phyloP scores from a whole-genome alignment of 768 basidiomycete genomes.

The Melanogaster broomeanus region DNA sequence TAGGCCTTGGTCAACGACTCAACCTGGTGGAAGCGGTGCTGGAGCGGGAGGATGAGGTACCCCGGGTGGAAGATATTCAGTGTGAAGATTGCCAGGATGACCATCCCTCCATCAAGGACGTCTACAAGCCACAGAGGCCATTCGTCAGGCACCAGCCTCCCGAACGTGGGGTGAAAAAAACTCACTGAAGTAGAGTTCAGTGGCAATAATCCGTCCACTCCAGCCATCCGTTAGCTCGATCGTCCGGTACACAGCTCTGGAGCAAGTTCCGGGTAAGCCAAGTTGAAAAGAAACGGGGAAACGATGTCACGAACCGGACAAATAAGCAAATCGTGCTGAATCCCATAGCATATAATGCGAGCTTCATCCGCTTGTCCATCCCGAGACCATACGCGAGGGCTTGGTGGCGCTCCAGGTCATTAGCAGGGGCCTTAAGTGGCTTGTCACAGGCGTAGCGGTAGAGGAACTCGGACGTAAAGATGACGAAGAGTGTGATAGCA shows the following conservation, averaged over 20 bases:
- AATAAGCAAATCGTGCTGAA: slow-evolving; percentile 46
- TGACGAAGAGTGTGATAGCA: slow-evolving; percentile 43
- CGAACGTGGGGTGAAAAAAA: background rate
- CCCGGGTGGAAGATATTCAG: slow-evolving; percentile 51
- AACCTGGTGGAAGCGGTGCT: background rate
- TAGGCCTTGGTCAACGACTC: background rate
- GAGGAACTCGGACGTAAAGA: slow-evolving; percentile 47
- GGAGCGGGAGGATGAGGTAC: slow-evolving; percentile 18
- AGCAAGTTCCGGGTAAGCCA: background rate
- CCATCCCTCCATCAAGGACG: slow-evolving; percentile 51
- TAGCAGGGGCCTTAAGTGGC: slow-evolving; percentile 29
- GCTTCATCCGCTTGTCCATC: slow-evolving; percentile 23
- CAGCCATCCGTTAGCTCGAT: slow-evolving; percentile 31
- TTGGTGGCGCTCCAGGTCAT: slow-evolving; percentile 8
- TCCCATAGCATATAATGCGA: slow-evolving; percentile 37
- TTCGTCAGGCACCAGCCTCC: background rate
- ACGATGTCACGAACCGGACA: slow-evolving; percentile 40
- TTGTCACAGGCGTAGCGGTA: slow-evolving; percentile 24
- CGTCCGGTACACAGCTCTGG: slow-evolving; percentile 14
- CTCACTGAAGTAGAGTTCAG: slow-evolving; percentile 51
- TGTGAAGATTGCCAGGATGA: slow-evolving; percentile 46
- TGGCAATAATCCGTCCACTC: slow-evolving; percentile 49
- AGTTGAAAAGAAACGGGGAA: background rate
- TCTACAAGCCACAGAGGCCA: slow-evolving; percentile 31
- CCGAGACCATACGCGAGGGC: slow-evolving; percentile 10